Base-by-base conservation (phyloP, 805 yeast species). In the Candida taoyuanica region DNA sequence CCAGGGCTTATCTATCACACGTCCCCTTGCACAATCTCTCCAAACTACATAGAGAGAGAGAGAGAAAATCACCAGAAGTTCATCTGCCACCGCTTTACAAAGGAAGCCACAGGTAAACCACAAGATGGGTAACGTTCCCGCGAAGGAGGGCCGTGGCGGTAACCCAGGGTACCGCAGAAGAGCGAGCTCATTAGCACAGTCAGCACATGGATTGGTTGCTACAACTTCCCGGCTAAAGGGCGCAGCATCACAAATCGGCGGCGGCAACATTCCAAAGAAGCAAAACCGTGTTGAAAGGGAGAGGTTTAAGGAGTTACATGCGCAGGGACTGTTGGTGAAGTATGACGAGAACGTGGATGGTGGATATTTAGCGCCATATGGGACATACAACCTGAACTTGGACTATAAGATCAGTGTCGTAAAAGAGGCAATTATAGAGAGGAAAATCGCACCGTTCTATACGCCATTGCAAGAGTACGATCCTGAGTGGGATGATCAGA, bases 331-430 rank as follows among this genome's bases (percentile, higher is more conserved):
- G 37, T 64, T 84, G 17, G 86, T 84, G 3, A 66, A 71, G 44
- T 73, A 60, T 50, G 68, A 68, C 28, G 95, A 86, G 53, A 76
- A 68, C 46, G 95, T 91, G 13, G 98, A 93, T 62, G 98, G 98
- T 15, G 98, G 98, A 2, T 88, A 66, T 56, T 63, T 91, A 46
- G 96, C 95, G 1, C 96, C 98, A 0, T 85, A 75, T 61, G 97
- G 97, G 2, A 84, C 85, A 23, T 91, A 91, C 61, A 75, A 79
- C 46, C 68, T 73, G 23, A 78, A 83, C 33, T 59, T 82, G 38
- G 95, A 85, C 58, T 91, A 77, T 63, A 74, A 82, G 52, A 73
- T 84, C 13, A 74, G 73, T 13, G 67, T 82, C 3, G 97, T 93
- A n/a, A 72, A 85, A 37, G 72, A 65, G 14, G 65, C 84, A 28